Evolutionary conservation across 208 protist genomes (phyloP).

Genomic region (Acanthamoeba castellanii): DNA sequence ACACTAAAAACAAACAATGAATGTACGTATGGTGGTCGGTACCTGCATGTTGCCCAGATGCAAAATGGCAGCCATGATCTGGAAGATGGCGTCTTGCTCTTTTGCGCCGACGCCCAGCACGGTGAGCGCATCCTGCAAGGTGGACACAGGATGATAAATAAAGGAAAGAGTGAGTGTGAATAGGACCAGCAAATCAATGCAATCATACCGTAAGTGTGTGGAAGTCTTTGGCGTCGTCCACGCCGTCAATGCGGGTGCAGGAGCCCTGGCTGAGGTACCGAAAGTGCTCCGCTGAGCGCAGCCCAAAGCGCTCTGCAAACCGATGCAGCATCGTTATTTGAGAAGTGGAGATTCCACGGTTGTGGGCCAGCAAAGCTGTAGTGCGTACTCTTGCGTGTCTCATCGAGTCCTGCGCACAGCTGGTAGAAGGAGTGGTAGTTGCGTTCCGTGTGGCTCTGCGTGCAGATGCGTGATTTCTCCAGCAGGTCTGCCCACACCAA

Average conservation of each 20-base stretch:
- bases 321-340: background rate
- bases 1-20: too few species aligned
- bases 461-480: conserved; percentile 83
- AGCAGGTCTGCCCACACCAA: conserved; percentile 63
- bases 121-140: conserved; percentile 89
- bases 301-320: background rate
- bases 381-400: background rate
- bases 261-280: conserved; percentile 89
- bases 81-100: conserved; percentile 81
- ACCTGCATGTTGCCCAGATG: conserved; percentile 81
- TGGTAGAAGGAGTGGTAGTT: conserved; percentile 92
- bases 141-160: background rate
- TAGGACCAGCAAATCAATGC: background rate
- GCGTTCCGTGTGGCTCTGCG: conserved; percentile 85
- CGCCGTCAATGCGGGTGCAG: conserved; percentile 79
- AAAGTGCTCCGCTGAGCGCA: conserved; percentile 77
- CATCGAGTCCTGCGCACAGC: background rate
- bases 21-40: background rate
- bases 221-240: conserved; percentile 91
- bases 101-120: conserved; percentile 82
- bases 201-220: background rate
- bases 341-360: too few species aligned
- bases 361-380: background rate
- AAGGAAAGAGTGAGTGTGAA: background rate
- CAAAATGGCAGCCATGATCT: conserved; percentile 23